Base-by-base conservation (phyloP, 2,329 filamentous ascomycete genomes). In the Neofusicoccum parvum region DNA sequence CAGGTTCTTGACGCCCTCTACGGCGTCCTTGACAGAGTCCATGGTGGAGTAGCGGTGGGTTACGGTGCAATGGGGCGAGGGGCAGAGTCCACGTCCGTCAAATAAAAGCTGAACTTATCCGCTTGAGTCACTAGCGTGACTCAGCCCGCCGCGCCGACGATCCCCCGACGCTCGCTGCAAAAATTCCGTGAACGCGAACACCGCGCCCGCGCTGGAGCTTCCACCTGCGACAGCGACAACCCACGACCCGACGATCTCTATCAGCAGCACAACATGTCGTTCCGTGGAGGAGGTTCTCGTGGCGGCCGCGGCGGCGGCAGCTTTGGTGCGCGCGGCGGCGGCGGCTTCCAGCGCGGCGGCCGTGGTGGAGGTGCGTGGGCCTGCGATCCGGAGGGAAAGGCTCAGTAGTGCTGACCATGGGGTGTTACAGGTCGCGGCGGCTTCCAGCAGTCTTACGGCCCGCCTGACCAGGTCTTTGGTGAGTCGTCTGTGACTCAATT, bases 1-100 rank as follows among this genome's bases (percentile, higher is more conserved):
- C 66, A 88, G 80, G 68, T 87, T 86, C 79, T 89, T 89, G 71
- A 88, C 83, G 66, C 82, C 83, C 71, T 88, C 86, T 68, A 82
- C 80, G 68, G 84, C 80, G 70, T 81, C 74, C 63, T 82, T 79
- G 64, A 85, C 79, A 69, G 80, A 75, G 69, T 84, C 83, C 83
- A 85, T 85, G 70, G 63, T 75, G 74, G 67, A 43, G 62, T 45
- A 51, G 14, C 17, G 51, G 68, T 53, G 62, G 46, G 48, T 66
- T 59, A 36, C 11, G 23, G 51, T 50, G 37, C 63, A 65, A 58
- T 59, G 53, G 63, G 50, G 48, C 49, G 62, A 62, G 62, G 62
- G 62, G 62, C 65, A 68, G 46, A 60, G 45, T 60, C 43, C 56
- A 60, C 56, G 56, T 60, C 56, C 39, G 46, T 63, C 36, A 53